Evolutionary conservation across 1,139 yeast genomes (phyloP).

Genomic region (Kurtzmaniella quercitrusa): DNA sequence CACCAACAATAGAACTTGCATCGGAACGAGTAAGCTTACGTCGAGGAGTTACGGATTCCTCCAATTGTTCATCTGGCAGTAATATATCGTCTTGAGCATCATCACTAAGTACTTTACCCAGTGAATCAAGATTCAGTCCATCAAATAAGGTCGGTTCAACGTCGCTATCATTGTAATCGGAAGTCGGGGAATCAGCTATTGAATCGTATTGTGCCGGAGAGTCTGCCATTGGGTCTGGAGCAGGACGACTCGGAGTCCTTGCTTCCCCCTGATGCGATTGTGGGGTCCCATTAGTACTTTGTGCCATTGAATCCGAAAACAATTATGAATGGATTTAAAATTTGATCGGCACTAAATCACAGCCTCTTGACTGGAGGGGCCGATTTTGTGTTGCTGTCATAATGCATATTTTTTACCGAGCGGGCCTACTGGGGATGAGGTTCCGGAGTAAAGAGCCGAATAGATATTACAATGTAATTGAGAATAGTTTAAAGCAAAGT

Average conservation of each 20-base stretch:
- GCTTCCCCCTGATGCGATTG: neutral
- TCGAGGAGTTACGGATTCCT: neutral
- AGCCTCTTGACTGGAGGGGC: neutral
- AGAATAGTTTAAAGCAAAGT: too few species aligned
- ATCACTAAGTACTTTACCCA: neutral
- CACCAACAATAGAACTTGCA: conserved; percentile 41
- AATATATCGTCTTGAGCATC: neutral
- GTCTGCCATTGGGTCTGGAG: neutral
- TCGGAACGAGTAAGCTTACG: conserved; percentile 23
- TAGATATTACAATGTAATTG: too few species aligned
- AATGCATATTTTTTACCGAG: neutral
- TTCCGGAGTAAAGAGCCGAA: too few species aligned
- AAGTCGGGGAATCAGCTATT: neutral
- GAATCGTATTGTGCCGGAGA: neutral
- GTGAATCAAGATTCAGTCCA: neutral
- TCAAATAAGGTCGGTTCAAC: neutral
- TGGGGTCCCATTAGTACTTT: neutral
- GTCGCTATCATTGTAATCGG: neutral
- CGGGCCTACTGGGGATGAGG: neutral
- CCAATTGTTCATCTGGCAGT: neutral
- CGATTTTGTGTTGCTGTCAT: neutral
- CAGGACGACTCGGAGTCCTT: neutral
- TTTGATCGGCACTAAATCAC: neutral
- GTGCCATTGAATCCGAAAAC: neutral
- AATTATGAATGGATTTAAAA: neutral